Percentiles rank a stretch among this genome's conserved stretches.
Evolutionary conservation across 2,329 filamentous ascomycete species (phyloP).

Genomic region (Aspergillus ochraceoroseus): DNA sequence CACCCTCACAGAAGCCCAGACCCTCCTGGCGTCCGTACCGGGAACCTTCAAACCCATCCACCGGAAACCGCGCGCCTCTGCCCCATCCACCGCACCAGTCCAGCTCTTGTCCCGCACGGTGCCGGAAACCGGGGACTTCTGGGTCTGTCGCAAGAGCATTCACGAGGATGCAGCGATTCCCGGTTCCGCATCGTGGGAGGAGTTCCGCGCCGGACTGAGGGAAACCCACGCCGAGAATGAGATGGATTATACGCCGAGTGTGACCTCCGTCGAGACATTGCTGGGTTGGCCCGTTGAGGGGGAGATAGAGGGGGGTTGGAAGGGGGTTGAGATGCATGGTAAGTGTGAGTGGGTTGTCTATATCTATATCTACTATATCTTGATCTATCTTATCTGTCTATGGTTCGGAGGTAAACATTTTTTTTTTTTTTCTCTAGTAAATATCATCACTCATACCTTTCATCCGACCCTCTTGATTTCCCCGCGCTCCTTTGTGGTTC

Average conservation of each 20-base stretch:
- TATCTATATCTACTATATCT: background rate
- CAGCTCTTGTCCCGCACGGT: conserved; percentile 22
- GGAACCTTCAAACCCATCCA: conserved; percentile 24
- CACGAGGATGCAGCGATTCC: conserved; percentile 27
- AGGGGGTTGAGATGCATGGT: conserved; percentile 29
- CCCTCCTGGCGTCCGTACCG: conserved; percentile 28
- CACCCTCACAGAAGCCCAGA: conserved; percentile 28
- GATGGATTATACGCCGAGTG: conserved; percentile 40
- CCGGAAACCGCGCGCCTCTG: conserved; percentile 28
- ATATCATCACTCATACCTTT: conserved; percentile 37
- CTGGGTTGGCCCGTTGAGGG: conserved; percentile 27
- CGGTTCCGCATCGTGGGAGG: conserved; percentile 38
- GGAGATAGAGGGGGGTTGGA: conserved; percentile 21
- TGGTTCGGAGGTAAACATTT: no score
- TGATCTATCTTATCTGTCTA: no score
- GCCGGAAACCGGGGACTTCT: conserved; percentile 32
- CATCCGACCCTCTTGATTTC: conserved; percentile 30
- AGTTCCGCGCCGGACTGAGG: conserved; percentile 38
- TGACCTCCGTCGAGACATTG: conserved; percentile 28
- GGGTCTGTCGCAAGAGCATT: conserved; percentile 41
- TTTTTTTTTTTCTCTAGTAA: conserved; percentile 23
- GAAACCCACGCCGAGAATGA: conserved; percentile 41
- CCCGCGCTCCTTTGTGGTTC: conserved; percentile 33
- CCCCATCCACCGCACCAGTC: conserved; percentile 30
- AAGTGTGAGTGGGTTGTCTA: no score